phyloP scores from a whole-genome alignment of 1,284 basidiomycete genomes.

The Fistulina hepatica region DNA sequence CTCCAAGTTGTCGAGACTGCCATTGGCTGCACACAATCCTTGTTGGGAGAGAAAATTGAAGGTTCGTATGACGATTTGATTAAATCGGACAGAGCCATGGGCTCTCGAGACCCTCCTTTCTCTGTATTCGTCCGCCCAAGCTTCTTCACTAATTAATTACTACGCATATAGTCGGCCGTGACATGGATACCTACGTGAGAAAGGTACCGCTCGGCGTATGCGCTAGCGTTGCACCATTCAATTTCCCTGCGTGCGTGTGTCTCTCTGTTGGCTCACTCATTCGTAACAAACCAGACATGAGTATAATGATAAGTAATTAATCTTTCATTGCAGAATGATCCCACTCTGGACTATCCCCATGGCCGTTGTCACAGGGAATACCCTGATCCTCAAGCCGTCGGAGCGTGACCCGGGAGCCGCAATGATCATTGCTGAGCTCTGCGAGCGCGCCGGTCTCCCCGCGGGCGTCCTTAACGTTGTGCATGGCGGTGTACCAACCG shows the following conservation, averaged over 20 bases:
- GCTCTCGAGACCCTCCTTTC: neutral
- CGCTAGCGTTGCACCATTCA: conserved; percentile 79
- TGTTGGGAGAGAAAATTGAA: conserved; percentile 89
- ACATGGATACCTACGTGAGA: conserved; percentile 93
- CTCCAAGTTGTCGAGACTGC: conserved; percentile 92
- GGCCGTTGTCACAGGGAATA: conserved; percentile 87
- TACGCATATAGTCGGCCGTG: conserved; percentile 61
- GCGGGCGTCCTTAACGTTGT: conserved; percentile 81
- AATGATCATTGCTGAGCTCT: conserved; percentile 95
- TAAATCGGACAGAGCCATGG: too few relatives aligned
- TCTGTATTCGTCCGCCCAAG: neutral
- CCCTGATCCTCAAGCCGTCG: conserved; percentile 89
- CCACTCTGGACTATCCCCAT: conserved; percentile 92
- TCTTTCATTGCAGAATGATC: conserved; percentile 64
- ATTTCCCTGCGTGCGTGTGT: conserved; percentile 75
- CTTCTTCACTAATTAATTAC: conserved; percentile 6
- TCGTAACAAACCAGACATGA: too few relatives aligned
- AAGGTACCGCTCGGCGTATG: conserved; percentile 55
- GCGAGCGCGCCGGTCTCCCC: conserved; percentile 73
- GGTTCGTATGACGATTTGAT: conserved; percentile 34
- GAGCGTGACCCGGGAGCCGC: conserved; percentile 95
- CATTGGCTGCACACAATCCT: conserved; percentile 69
- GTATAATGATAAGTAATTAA: conserved; percentile 12
- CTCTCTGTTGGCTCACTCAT: conserved; percentile 6
- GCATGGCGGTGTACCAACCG: conserved; percentile 82